Conservation (phyloP, 257 asterid species). For the Rubia yunnanensis region DNA sequence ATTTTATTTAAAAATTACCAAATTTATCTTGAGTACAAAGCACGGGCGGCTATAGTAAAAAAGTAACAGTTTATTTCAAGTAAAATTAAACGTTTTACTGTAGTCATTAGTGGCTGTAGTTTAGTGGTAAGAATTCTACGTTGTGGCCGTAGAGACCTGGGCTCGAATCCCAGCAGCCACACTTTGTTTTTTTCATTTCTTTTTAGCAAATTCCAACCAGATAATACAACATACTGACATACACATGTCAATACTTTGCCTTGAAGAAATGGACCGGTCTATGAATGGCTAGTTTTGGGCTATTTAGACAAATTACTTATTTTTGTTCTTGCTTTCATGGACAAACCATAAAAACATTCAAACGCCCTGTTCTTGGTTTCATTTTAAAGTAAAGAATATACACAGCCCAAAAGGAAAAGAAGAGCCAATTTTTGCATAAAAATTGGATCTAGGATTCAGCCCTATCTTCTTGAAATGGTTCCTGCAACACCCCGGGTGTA, state of each 20-base stretch:
- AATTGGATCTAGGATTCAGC: too few relatives aligned
- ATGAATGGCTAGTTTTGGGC: neutral
- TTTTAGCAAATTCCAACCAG: neutral
- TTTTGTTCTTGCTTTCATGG: neutral
- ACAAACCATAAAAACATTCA: neutral
- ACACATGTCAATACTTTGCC: too few relatives aligned
- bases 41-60: too few relatives aligned
- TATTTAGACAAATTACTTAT: neutral
- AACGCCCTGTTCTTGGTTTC: neutral
- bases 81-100: too few relatives aligned
- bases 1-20: too few relatives aligned
- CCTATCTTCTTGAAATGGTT: neutral
- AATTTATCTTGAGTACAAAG: too few relatives aligned
- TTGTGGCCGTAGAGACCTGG: constrained; percentile 99
- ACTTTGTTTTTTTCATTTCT: neutral
- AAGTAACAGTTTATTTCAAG: too few relatives aligned
- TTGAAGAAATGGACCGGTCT: neutral
- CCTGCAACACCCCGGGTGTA: too few relatives aligned
- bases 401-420: neutral
- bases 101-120: constrained; percentile 58
- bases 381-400: neutral
- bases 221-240: too few relatives aligned
- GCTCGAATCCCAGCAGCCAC: constrained; percentile 99
- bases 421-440: neutral
- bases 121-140: constrained; percentile 98